phyloP scores from a whole-genome alignment of 164 flowering plant genomes.

The Nymphaea colorata region DNA sequence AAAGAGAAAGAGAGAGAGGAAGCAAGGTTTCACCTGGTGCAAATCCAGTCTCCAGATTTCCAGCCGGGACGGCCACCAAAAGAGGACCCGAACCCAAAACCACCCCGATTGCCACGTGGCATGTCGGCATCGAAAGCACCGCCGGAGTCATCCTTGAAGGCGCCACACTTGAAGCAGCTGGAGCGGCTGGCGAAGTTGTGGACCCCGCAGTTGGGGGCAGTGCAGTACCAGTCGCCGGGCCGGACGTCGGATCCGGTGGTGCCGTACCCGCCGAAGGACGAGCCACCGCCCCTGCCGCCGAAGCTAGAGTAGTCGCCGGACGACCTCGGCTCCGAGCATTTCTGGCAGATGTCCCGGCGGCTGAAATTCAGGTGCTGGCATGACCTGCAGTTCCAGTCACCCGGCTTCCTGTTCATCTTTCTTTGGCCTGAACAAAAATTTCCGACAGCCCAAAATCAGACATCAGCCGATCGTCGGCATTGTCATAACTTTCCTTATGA shows the following conservation, averaged over 20 bases:
- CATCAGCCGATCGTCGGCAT: neutral
- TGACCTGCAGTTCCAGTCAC: slow-evolving; percentile 89
- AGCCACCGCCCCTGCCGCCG: slow-evolving; percentile 33
- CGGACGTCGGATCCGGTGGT: slow-evolving; percentile 78
- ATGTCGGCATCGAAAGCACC: slow-evolving; percentile 23
- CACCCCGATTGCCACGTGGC: slow-evolving; percentile 15
- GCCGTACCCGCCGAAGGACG: slow-evolving; percentile 25
- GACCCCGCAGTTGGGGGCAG: slow-evolving; percentile 65
- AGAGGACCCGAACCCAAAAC: slow-evolving; percentile 17
- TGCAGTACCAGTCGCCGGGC: slow-evolving; percentile 98
- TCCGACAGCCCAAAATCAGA: neutral
- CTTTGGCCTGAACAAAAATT: slow-evolving; percentile 2
- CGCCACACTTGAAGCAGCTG: slow-evolving; percentile 97
- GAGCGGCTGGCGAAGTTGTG: slow-evolving; percentile 98
- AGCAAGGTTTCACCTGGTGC: slow-evolving; percentile 43
- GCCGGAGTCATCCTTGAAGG: slow-evolving; percentile 56
- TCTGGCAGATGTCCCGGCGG: slow-evolving; percentile 67
- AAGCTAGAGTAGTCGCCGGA: slow-evolving; percentile 20
- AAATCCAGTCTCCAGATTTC: slow-evolving; percentile 99
- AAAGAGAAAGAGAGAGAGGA: neutral
- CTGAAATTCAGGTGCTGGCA: slow-evolving; percentile 88
- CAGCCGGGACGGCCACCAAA: slow-evolving; percentile 50
- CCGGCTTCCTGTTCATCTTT: slow-evolving; percentile 61
- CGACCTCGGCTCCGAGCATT: slow-evolving; percentile 46
- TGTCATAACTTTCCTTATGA: no score